Evolutionary conservation across 495 filamentous ascomycete genomes (phyloP).

Genomic region (Xylaria sp.): DNA sequence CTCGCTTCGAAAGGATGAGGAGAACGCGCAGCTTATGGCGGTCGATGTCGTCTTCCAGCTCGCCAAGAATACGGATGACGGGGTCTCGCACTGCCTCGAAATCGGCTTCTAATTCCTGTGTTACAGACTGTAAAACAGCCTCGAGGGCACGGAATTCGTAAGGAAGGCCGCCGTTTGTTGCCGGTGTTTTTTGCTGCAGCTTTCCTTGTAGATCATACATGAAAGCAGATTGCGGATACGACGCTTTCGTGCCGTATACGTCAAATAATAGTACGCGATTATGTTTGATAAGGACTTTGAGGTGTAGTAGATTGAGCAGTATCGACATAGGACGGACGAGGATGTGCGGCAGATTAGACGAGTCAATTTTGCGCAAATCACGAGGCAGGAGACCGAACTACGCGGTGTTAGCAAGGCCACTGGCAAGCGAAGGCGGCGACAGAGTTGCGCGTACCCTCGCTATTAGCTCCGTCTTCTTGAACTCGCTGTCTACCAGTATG

Average conservation of each 20-base stretch:
- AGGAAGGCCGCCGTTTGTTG: conserved; percentile 62
- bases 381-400: conserved; percentile 95
- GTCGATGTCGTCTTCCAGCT: conserved; percentile 97
- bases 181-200: conserved; percentile 60
- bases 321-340: conserved; percentile 94
- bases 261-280: conserved; percentile 95
- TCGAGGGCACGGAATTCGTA: conserved; percentile 81
- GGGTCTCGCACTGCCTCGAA: conserved; percentile 92
- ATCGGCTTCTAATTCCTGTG: conserved; percentile 86
- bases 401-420: conserved; percentile 36
- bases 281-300: conserved; percentile 92
- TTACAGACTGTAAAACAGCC: conserved; percentile 82
- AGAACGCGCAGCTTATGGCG: conserved; percentile 89
- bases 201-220: conserved; percentile 86
- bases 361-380: conserved; percentile 96
- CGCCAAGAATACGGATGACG: conserved; percentile 83
- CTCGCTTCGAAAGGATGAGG: conserved; percentile 90
- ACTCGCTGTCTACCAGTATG: conserved; percentile 93
- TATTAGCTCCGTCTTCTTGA: conserved; percentile 95
- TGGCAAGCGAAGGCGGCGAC: not conserved
- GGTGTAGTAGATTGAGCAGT: conserved; percentile 90
- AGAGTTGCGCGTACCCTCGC: conserved; percentile 73
- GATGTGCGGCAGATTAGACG: conserved; percentile 96
- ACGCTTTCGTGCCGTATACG: conserved; percentile 92
- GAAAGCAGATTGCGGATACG: conserved; percentile 92